Percentiles rank a stretch among this genome's conserved stretches.
Conservation (phyloP, 2,329 filamentous ascomycete species). For the Penicillium polonicum region DNA sequence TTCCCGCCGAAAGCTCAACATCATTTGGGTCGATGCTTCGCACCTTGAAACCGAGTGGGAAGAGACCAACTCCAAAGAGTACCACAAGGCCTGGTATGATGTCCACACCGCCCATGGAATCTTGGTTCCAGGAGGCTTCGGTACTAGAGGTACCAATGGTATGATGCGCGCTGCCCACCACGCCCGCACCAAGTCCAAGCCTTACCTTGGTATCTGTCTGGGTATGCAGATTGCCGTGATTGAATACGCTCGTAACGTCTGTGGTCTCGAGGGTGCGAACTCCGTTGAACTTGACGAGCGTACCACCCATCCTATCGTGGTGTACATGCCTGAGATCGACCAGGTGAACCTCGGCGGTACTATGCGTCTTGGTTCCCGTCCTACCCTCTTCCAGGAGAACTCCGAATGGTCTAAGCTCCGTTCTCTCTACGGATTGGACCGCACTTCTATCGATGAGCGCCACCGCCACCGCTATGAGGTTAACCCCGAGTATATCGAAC, state of each 20-base stretch:
- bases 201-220: constrained; percentile 85
- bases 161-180: constrained; percentile 84
- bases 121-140: constrained; percentile 71
- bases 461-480: constrained; percentile 89
- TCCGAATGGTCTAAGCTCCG: constrained; percentile 77
- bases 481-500: constrained; percentile 72
- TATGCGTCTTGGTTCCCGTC: constrained; percentile 76
- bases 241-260: constrained; percentile 77
- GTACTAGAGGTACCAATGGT: constrained; percentile 75
- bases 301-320: constrained; percentile 69
- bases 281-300: constrained; percentile 56
- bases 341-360: constrained; percentile 74
- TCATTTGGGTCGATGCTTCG: constrained; percentile 81
- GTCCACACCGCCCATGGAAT: constrained; percentile 64
- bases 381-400: constrained; percentile 70
- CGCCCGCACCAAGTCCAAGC: constrained; percentile 75
- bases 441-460: constrained; percentile 62
- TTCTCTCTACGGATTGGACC: constrained; percentile 63
- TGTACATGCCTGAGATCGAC: constrained; percentile 90
- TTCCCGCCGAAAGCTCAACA: constrained; percentile 25
- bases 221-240: constrained; percentile 93
- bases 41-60: constrained; percentile 76
- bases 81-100: constrained; percentile 81
- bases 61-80: constrained; percentile 65
- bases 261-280: constrained; percentile 58